Evolutionary conservation across 306 rosid species (phyloP).

Genomic region (Chamaecrista fasciculata): DNA sequence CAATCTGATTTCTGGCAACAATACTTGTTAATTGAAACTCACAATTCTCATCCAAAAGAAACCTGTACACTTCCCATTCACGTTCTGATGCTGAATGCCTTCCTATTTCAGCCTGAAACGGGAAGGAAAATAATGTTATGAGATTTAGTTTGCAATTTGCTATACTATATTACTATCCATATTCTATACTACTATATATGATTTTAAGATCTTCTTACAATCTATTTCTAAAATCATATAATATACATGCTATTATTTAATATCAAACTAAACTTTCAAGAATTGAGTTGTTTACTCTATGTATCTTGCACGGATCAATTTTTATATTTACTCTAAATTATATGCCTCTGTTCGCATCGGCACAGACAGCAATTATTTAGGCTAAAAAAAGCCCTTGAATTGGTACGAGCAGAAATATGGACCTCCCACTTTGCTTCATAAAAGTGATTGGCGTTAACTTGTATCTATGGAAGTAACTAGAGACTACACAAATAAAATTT

Average conservation of each 20-base stretch:
- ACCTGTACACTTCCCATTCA: constrained; percentile 86
- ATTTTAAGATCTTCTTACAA: too few species aligned
- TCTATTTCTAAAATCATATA: too few species aligned
- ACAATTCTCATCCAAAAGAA: constrained; percentile 71
- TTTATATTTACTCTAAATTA: too few species aligned
- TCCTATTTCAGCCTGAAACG: constrained; percentile 73
- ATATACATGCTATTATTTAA: too few species aligned
- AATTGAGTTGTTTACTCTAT: too few species aligned
- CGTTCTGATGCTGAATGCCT: constrained; percentile 62
- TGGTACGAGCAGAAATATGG: not conserved
- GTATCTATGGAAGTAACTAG: not conserved
- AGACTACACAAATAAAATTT: not conserved
- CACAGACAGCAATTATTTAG: not conserved
- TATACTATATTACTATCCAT: too few species aligned
- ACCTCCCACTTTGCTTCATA: not conserved
- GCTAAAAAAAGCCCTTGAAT: not conserved
- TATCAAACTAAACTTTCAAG: too few species aligned
- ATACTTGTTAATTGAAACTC: constrained; percentile 40
- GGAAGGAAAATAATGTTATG: not conserved
- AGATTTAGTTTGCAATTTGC: not conserved
- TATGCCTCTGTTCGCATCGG: not conserved
- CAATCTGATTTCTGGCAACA: constrained; percentile 62
- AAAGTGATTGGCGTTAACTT: not conserved
- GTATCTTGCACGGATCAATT: too few species aligned
- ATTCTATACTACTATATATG: too few species aligned